Percentiles rank a stretch among this genome's conserved stretches.
Conservation (phyloP, 345 rosid genomes). For the Draba incana region DNA sequence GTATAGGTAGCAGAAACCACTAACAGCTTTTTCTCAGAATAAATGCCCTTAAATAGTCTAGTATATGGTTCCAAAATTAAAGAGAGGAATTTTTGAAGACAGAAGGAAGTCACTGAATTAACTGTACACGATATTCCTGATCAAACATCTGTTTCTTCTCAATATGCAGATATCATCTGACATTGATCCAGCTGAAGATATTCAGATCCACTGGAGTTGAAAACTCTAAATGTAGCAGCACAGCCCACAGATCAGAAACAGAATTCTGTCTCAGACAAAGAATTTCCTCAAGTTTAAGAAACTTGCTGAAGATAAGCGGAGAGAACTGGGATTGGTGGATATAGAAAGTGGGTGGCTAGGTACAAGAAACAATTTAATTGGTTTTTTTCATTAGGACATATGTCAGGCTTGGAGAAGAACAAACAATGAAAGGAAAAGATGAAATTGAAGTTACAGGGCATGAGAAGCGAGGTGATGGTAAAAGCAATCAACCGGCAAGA, state of each 20-base stretch:
- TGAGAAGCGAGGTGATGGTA: slow-evolving; percentile 13
- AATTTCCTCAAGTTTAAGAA: too few relatives aligned
- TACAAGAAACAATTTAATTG: background rate
- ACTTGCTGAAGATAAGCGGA: too few relatives aligned
- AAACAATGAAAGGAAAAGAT: slow-evolving; percentile 6
- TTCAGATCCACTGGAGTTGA: slow-evolving; percentile 33
- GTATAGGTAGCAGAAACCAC: slow-evolving; percentile 28
- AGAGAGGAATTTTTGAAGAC: slow-evolving; percentile 28
- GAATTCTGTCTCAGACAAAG: slow-evolving; percentile 26
- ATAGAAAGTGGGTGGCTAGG: slow-evolving; percentile 2
- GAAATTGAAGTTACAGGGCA: slow-evolving; percentile 11
- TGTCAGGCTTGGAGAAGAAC: slow-evolving; percentile 17
- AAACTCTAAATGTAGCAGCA: slow-evolving; percentile 40
- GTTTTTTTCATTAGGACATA: slow-evolving; percentile 1
- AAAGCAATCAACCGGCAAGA: slow-evolving; percentile 28
- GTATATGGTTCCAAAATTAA: slow-evolving; percentile 13
- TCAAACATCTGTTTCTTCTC: slow-evolving; percentile 29
- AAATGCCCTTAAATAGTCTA: slow-evolving; percentile 17
- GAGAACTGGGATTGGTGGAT: slow-evolving; percentile 4
- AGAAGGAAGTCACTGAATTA: slow-evolving; percentile 11
- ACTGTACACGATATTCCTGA: slow-evolving; percentile 16
- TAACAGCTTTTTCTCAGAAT: slow-evolving; percentile 22
- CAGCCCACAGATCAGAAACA: slow-evolving; percentile 38
- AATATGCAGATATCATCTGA: slow-evolving; percentile 31
- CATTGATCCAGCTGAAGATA: slow-evolving; percentile 33